phyloP scores from a whole-genome alignment of 345 rosid genomes.

The Conringia planisiliqua region DNA sequence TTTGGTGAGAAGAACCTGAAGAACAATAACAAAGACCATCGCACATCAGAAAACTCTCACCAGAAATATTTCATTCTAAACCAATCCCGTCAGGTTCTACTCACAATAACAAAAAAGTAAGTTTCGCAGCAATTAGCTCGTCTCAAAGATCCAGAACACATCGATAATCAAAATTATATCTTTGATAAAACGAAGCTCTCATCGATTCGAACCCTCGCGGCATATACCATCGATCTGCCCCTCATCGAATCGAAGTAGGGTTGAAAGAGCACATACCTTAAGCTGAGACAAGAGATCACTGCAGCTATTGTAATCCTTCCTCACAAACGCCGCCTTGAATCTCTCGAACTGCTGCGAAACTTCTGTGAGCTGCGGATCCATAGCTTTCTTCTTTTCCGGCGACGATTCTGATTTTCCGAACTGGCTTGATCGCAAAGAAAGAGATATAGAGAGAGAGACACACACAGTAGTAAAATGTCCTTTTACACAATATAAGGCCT shows the following conservation, averaged over 20 bases:
- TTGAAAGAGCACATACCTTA: slow-evolving; percentile 52
- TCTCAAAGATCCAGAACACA: not conserved
- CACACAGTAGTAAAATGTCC: not conserved
- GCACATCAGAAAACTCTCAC: not conserved
- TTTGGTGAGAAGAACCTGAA: slow-evolving; percentile 72
- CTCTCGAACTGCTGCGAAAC: slow-evolving; percentile 82
- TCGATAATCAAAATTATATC: not conserved
- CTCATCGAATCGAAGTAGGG: slow-evolving; percentile 33
- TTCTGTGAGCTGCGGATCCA: slow-evolving; percentile 90
- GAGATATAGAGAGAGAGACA: not conserved
- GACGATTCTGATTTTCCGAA: slow-evolving; percentile 1
- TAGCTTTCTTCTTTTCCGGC: slow-evolving; percentile 19
- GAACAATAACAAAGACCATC: not conserved
- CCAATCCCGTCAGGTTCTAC: too few species aligned
- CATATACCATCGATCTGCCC: not conserved
- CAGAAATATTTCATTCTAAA: not conserved
- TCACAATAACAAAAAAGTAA: too few species aligned
- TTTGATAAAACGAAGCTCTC: not conserved
- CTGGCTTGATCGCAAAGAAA: slow-evolving; percentile 48
- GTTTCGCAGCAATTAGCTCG: not conserved
- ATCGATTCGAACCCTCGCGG: not conserved
- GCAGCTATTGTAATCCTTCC: slow-evolving; percentile 64
- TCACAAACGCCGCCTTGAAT: slow-evolving; percentile 70
- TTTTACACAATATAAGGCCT: slow-evolving; percentile 12
- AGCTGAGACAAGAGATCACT: slow-evolving; percentile 62